These are phyloP conservation scores for Medicago lupulina DNA, from an alignment of 306 rosid species.

Conservation along the genomic window DNA sequence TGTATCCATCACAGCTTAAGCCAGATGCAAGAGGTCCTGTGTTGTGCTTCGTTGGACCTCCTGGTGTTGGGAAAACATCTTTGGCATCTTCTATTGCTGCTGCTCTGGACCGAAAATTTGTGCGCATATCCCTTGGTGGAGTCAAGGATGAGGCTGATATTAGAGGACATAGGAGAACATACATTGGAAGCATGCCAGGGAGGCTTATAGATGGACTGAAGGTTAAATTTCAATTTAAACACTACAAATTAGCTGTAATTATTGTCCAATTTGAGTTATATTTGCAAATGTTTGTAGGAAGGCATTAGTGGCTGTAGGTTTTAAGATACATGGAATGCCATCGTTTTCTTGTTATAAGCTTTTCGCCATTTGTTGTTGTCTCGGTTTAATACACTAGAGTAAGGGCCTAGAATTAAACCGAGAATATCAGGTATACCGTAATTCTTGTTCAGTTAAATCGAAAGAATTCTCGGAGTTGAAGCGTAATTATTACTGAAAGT, in stretches of 20 bases:
- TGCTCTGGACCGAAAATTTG: constrained; percentile 87
- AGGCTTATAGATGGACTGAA: constrained; percentile 94
- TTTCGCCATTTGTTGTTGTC: constrained; percentile 16
- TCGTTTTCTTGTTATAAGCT: constrained; percentile 6
- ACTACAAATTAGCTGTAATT: constrained; percentile 12
- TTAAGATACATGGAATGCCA: constrained; percentile 16
- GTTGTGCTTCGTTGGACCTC: constrained; percentile 97
- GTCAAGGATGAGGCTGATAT: constrained; percentile 98
- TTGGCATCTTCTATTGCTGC: constrained; percentile 96
- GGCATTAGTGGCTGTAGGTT: constrained; percentile 18
- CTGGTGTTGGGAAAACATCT: constrained; percentile 98
- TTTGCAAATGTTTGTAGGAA: constrained; percentile 40
- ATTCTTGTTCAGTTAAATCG: constrained; percentile 18
- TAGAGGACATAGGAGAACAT: constrained; percentile 98
- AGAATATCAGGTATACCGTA: not conserved
- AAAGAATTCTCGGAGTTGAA: no score
- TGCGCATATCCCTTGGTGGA: constrained; percentile 97
- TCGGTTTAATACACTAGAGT: not conserved
- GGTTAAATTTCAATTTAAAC: constrained; percentile 54
- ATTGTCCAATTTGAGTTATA: constrained; percentile 26
- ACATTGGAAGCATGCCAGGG: constrained; percentile 99
- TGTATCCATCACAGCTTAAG: constrained; percentile 74
- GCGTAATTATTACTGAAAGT: no score
- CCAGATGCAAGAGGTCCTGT: constrained; percentile 99
- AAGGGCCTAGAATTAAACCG: no score